Conservation (phyloP, 805 yeast genomes). For the Starmerella riodocensis region DNA sequence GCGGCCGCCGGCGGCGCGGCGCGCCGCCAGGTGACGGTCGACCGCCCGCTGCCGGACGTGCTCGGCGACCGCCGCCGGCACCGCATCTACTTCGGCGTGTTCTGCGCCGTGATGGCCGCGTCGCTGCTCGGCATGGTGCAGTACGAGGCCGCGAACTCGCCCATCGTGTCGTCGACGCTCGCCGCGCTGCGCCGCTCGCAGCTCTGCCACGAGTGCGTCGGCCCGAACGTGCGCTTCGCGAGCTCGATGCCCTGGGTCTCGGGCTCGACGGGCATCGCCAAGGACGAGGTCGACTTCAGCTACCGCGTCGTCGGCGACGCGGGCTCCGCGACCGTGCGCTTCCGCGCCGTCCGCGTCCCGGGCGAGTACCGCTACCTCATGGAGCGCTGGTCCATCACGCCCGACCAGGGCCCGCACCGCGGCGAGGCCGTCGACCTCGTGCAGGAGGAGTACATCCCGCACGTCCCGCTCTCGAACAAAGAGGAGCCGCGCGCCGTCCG, state of each 20-base stretch:
- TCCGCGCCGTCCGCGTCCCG: conserved; percentile 59
- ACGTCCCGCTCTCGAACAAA: conserved; percentile 18
- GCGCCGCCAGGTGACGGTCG: conserved; percentile 51
- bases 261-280: conserved; percentile 73
- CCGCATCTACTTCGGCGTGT: conserved; percentile 42
- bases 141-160: conserved; percentile 84
- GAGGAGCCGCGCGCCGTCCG: conserved; percentile 17
- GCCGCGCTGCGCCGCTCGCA: conserved; percentile 71
- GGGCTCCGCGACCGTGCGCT: conserved; percentile 38
- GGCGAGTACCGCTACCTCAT: conserved; percentile 46
- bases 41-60: conserved; percentile 59
- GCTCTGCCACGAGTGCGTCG: conserved; percentile 48
- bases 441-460: conserved; percentile 33
- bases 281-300: conserved; percentile 62
- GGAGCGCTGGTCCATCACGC: conserved; percentile 47
- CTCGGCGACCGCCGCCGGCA: conserved; percentile 37
- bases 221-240: conserved; percentile 61
- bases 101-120: conserved; percentile 41
- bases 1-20: not conserved
- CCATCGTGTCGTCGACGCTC: conserved; percentile 74
- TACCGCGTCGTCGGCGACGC: conserved; percentile 60
- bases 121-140: conserved; percentile 63
- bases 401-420: conserved; percentile 31
- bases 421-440: conserved; percentile 32
- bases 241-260: conserved; percentile 77